phyloP scores from a whole-genome alignment of 2,329 filamentous ascomycete genomes.

The Diaporthe amygdali region DNA sequence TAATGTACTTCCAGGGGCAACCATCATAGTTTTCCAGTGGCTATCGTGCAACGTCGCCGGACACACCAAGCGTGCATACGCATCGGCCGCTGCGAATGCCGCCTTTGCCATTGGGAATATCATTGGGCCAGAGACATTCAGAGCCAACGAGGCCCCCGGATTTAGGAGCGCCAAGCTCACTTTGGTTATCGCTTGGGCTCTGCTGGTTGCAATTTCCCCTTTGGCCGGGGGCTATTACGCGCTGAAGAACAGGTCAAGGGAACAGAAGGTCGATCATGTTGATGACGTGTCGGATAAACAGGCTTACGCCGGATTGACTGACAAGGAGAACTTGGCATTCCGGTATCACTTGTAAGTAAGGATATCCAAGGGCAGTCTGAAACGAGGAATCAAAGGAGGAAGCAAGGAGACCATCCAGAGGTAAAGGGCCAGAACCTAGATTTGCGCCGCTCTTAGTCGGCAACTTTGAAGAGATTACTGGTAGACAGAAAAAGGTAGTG shows the following conservation, averaged over 20 bases:
- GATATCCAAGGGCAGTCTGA: too few species aligned
- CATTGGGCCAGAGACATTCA: background rate
- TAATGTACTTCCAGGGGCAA: slow-evolving; percentile 2
- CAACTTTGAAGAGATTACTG: background rate
- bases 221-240: background rate
- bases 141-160: background rate
- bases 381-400: background rate
- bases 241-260: background rate
- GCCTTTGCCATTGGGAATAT: slow-evolving; percentile 1
- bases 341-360: slow-evolving; percentile 5
- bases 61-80: slow-evolving; percentile 1
- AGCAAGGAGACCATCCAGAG: background rate
- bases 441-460: background rate
- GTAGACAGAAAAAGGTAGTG: background rate
- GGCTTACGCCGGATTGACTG: background rate
- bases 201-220: background rate
- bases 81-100: background rate
- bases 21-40: slow-evolving; percentile 3
- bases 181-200: background rate
- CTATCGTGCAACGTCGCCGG: background rate
- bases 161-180: slow-evolving; percentile 1
- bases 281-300: background rate
- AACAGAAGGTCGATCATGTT: background rate
- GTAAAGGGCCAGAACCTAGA: background rate
- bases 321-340: background rate